A percentile compares a stretch with the other conserved stretches of the same genome.
Conservation (phyloP, 2,329 filamentous ascomycete species). For the Aureobasidium vineae region DNA sequence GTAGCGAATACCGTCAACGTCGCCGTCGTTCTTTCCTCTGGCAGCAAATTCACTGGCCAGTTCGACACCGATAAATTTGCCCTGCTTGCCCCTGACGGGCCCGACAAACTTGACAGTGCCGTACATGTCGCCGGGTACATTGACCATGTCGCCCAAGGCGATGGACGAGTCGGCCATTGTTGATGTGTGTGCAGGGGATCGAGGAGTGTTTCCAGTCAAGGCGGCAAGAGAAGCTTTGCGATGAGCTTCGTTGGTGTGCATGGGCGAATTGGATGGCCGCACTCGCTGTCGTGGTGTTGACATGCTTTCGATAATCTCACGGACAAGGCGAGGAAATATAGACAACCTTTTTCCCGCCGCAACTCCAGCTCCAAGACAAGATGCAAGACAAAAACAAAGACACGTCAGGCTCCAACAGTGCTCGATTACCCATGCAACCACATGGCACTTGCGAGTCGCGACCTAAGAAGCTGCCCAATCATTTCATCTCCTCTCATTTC, state of each 20-base stretch:
- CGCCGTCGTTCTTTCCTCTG: slow-evolving; percentile 91
- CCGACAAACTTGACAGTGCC: slow-evolving; percentile 89
- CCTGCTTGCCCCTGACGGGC: slow-evolving; percentile 81
- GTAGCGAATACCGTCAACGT: slow-evolving; percentile 80
- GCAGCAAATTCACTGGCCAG: slow-evolving; percentile 74
- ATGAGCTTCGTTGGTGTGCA: slow-evolving; percentile 51
- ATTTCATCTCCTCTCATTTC: background rate
- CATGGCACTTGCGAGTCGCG: background rate
- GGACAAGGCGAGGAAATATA: background rate
- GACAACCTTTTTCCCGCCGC: background rate
- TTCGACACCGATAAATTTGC: slow-evolving; percentile 89
- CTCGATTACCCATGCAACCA: slow-evolving; percentile 5
- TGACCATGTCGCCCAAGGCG: slow-evolving; percentile 77
- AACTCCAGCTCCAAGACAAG: background rate
- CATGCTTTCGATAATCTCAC: background rate
- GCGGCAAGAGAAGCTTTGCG: slow-evolving; percentile 69
- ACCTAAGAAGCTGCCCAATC: background rate
- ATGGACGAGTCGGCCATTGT: slow-evolving; percentile 55
- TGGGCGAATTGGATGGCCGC: slow-evolving; percentile 35
- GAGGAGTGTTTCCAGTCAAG: slow-evolving; percentile 53
- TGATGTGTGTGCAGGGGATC: slow-evolving; percentile 7
- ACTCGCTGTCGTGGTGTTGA: slow-evolving; percentile 18
- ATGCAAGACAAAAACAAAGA: slow-evolving; percentile 21
- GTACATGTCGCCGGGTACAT: slow-evolving; percentile 90
- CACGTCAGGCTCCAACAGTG: slow-evolving; percentile 18